Evolutionary conservation across 2,329 filamentous ascomycete species (phyloP), one percentile per base, ranked within the genome.

Genomic region (Aspergillus fijiensis): DNA sequence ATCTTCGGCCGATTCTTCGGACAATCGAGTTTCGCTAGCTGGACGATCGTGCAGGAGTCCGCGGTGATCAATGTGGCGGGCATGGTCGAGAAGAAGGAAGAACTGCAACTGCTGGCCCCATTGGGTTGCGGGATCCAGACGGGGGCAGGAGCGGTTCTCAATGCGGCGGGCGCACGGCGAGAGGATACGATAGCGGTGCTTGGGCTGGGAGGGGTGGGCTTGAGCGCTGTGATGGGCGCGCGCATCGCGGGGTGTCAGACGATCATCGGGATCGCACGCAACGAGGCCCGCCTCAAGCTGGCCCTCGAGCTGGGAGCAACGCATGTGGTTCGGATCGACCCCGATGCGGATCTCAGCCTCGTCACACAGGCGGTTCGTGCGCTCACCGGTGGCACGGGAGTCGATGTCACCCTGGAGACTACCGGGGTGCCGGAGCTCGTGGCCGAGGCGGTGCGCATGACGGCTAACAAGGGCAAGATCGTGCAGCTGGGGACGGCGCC

Each of bases 401-500:
- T 79, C 0, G 79, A 76, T 2, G 71, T 83, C 35, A 75, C 75
- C 4, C 74, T 85, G 54, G 83, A 85, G 57, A 84, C 82, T 0
- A 84, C 80, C 1, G 83, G 80, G 0, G 76, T 76, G 0, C 70
- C 76, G 42, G 60, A 76, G 45, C 61, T 83, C 58, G 69, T 84
- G 16, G 70, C 77, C 9, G 77, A 78, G 3, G 77, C 75, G 1
- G 61, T 83, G 2, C 72, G 78, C 2, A 76, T 76, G 35, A 76
- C 81, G 5, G 70, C 78, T 12, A 76, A 77, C 31, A 76, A 76
- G 59, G 83, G 81, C 1, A 80, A 79, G 61, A 74, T 83, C 27
- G 75, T 84, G 5, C 79, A 83, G 63, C 79, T 85, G 19, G 82
- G 83, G 0, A 78, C 78, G 0, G 76, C 81, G 5, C 76, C 78